Conservation (phyloP, 1,139 yeast genomes). For the Pichia sorboxylosa region DNA sequence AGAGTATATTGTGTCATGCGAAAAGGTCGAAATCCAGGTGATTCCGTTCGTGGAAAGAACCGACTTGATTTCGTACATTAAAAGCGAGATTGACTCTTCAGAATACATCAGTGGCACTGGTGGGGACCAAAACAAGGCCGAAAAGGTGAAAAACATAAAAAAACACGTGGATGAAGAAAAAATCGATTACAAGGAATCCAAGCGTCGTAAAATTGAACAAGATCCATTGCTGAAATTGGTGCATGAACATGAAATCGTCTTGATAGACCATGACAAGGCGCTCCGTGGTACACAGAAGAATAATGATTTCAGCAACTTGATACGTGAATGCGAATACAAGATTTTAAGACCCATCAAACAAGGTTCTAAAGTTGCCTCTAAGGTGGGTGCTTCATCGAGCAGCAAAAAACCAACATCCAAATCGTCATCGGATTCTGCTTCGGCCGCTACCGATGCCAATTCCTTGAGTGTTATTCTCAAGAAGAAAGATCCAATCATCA, state of each 20-base stretch:
- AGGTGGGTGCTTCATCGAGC: background rate
- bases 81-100: slow-evolving; percentile 51
- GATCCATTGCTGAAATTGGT: slow-evolving; percentile 51
- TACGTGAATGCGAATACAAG: slow-evolving; percentile 57
- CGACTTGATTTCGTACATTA: slow-evolving; percentile 71
- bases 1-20: slow-evolving; percentile 70
- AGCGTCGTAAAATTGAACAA: slow-evolving; percentile 24
- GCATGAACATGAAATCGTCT: slow-evolving; percentile 47
- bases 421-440: slow-evolving; percentile 1
- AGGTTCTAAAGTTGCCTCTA: background rate
- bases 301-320: slow-evolving; percentile 61
- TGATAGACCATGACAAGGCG: slow-evolving; percentile 69
- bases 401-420: slow-evolving; percentile 3
- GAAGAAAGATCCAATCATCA: slow-evolving; percentile 73
- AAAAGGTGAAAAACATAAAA: slow-evolving; percentile 4
- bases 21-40: slow-evolving; percentile 50
- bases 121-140: background rate
- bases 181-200: slow-evolving; percentile 10
- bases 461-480: slow-evolving; percentile 8
- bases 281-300: slow-evolving; percentile 62
- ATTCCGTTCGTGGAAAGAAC: slow-evolving; percentile 80
- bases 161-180: slow-evolving; percentile 8
- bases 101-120: slow-evolving; percentile 30
- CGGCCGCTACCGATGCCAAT: background rate
- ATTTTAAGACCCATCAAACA: slow-evolving; percentile 26